Conservation (phyloP, 257 asterid species). For the Hygrophila difformis region DNA sequence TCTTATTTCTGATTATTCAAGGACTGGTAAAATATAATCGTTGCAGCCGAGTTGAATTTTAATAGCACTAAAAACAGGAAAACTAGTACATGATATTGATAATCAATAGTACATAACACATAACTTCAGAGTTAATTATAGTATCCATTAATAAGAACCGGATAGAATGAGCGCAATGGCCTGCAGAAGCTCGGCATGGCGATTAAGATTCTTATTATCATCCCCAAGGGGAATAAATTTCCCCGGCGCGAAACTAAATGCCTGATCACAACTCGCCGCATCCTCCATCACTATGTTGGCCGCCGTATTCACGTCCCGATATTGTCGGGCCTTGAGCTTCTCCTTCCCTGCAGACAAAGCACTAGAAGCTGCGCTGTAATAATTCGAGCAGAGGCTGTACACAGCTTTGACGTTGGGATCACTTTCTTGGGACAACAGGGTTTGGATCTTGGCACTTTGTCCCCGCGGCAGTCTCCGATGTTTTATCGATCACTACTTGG, state of each 20-base stretch:
- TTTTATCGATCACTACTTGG: slow-evolving; percentile 1
- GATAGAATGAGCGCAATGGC: no score
- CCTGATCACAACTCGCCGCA: slow-evolving; percentile 10
- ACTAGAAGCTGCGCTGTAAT: slow-evolving; percentile 15
- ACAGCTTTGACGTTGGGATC: slow-evolving; percentile 15
- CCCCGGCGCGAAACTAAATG: slow-evolving; percentile 9
- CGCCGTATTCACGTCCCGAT: background rate
- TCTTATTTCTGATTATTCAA: no score
- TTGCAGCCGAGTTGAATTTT: no score
- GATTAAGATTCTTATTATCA: slow-evolving; percentile 13
- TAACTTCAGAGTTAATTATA: no score
- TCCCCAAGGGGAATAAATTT: slow-evolving; percentile 9
- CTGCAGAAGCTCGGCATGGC: no score
- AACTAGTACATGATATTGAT: no score
- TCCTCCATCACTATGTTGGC: slow-evolving; percentile 1
- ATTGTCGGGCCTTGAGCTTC: slow-evolving; percentile 1
- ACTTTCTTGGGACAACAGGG: slow-evolving; percentile 3
- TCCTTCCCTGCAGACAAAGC: slow-evolving; percentile 7
- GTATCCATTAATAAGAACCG: no score
- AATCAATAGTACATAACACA: no score
- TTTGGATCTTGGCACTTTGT: slow-evolving; percentile 10
- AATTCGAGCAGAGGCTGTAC: slow-evolving; percentile 16
- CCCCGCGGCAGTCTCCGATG: background rate
- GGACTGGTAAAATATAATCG: no score
- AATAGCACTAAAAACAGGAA: no score